Evolutionary conservation across 2,329 filamentous ascomycete genomes (phyloP), one percentile per base, ranked within the genome.

Genomic region (Stagonosporopsis cucurbitacearum): DNA sequence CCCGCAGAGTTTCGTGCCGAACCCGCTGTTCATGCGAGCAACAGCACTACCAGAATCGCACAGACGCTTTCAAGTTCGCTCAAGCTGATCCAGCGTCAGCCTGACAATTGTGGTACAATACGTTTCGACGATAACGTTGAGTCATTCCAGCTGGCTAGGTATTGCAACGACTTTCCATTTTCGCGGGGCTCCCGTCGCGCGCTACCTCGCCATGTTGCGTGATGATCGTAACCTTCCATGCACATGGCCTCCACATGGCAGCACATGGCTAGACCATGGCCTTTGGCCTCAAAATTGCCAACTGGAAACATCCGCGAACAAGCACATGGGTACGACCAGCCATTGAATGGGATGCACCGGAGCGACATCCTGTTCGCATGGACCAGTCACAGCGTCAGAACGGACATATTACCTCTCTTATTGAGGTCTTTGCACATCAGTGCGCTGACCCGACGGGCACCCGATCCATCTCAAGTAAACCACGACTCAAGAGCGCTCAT

Each of bases 1-100:
- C 57, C 50, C 43, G 45, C 36, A 57, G 42, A 32, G 59, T 64
- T 62, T 65, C 50, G 59, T 47, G 36, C 51, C 43, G 13, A 57
- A 28, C 39, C 30, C 45, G 50, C 46, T 30, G 28, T 43, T 37
- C 50, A 56, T 47, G 47, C 47, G 17, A 36, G 19, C 22, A 41
- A 28, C 28, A 40, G 50, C 28, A 41, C 36, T 28, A 20, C 28
- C 36, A 20, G 23, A 20, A n/a, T 33, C 19, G 11, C 36, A 22
- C 22, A n/a, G n/a, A 23, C 11, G 22, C 15, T 33, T 37, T 28
- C 13, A 40, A 30, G 4, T 19, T 20, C 39, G 15, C 23, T 42
- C 39, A 19, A 23, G 8, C 35, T 19, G 12, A 15, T 26, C 15
- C 28, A 47, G 42, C 35, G 49, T 41, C 33, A 20, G 32, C 26